Evolutionary conservation across 2,329 filamentous ascomycete species (phyloP).

Genomic region (Neopestalotiopsis sp.): DNA sequence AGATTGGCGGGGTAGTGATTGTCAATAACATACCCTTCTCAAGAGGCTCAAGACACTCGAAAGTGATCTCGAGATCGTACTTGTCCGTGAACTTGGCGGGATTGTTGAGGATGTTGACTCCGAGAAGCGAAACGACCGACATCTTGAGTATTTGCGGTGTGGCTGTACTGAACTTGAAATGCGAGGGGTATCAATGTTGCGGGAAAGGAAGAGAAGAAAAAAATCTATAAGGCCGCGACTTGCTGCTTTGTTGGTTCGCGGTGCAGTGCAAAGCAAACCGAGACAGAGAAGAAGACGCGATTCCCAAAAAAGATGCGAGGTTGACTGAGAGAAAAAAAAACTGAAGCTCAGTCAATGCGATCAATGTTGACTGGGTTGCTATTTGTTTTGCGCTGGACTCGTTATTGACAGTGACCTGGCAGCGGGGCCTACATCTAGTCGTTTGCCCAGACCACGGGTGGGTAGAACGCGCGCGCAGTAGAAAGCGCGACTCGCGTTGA

Average conservation of each 20-base stretch:
- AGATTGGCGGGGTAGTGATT: not conserved
- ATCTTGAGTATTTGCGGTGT: conserved; percentile 52
- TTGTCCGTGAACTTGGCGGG: conserved; percentile 90
- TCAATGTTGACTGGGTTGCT: not conserved
- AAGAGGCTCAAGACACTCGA: conserved; percentile 93
- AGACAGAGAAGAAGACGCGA: not conserved
- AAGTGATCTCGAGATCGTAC: conserved; percentile 98
- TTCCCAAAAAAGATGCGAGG: not conserved
- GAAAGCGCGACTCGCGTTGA: conserved; percentile 17
- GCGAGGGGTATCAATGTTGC: conserved; percentile 14
- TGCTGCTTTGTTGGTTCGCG: not conserved
- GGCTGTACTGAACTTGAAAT: conserved; percentile 11
- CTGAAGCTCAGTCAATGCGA: conserved; percentile 3
- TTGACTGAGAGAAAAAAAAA: not conserved
- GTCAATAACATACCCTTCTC: conserved; percentile 75
- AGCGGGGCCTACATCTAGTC: not conserved
- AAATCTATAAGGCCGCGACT: not conserved
- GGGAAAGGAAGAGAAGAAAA: not conserved
- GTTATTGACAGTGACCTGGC: conserved; percentile 15
- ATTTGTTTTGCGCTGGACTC: conserved; percentile 14
- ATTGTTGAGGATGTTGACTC: conserved; percentile 96
- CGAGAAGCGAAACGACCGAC: conserved; percentile 95
- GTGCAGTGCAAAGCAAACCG: not conserved
- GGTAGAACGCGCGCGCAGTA: not conserved
- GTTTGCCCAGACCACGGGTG: not conserved